Evolutionary conservation across 345 rosid genomes (phyloP).

Genomic region (Aquilaria malaccensis): DNA sequence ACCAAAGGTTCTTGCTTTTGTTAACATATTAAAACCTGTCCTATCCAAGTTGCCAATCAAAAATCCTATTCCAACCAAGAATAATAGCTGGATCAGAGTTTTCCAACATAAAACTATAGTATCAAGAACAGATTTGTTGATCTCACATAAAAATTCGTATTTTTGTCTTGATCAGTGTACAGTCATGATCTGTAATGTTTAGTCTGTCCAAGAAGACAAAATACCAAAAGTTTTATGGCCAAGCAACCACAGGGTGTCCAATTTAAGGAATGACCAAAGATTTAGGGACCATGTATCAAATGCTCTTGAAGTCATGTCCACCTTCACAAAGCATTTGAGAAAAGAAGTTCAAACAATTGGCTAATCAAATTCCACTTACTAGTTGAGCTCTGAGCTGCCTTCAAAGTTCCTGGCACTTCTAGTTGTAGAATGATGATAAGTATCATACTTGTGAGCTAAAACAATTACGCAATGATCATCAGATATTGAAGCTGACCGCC

Average conservation of each 20-base stretch:
- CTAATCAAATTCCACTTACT: neutral
- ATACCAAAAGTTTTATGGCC: no score
- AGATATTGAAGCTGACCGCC: conserved; percentile 1
- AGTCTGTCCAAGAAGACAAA: no score
- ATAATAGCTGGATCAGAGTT: neutral
- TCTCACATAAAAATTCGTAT: neutral
- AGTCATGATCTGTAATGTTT: neutral
- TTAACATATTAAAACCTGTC: conserved; percentile 1
- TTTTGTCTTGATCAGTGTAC: conserved; percentile 13
- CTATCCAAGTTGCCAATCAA: neutral
- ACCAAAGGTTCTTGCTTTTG: conserved; percentile 1
- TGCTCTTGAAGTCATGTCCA: neutral
- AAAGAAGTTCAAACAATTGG: neutral
- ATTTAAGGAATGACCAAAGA: neutral
- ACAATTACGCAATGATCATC: neutral
- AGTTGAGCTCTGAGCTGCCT: neutral
- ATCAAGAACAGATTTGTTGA: conserved; percentile 1
- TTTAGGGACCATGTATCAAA: neutral
- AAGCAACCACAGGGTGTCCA: no score
- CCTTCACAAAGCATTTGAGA: conserved; percentile 1
- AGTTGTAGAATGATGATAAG: neutral
- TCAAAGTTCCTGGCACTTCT: conserved; percentile 2
- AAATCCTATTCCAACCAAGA: conserved; percentile 9
- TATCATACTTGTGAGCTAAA: conserved; percentile 2
- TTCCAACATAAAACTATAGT: neutral